A percentile compares a stretch with the other conserved stretches of the same genome.
Conservation (phyloP, 148 eudicot genomes). For the Selenicereus undatus region DNA sequence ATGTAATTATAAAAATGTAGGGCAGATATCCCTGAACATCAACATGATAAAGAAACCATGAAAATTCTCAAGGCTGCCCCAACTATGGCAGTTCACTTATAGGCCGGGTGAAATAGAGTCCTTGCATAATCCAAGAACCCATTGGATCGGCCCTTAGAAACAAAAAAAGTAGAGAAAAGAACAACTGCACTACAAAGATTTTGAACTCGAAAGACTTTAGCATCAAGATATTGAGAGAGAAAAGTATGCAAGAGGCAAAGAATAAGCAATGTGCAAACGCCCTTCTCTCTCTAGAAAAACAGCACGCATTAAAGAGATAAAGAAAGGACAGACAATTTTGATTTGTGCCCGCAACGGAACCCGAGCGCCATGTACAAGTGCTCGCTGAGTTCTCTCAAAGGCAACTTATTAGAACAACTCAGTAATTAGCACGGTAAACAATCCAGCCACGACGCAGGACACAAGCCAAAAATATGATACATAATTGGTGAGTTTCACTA, state of each 20-base stretch:
- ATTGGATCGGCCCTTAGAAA: constrained; percentile 25
- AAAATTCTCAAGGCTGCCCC: constrained; percentile 12
- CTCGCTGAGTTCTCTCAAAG: constrained; percentile 19
- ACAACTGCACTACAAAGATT: neutral
- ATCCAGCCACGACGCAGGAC: neutral
- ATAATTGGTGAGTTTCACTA: neutral
- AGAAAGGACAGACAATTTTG: neutral
- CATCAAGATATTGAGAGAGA: neutral
- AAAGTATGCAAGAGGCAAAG: neutral
- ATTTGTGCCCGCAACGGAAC: constrained; percentile 27
- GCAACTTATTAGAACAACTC: neutral
- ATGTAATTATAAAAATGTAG: neutral
- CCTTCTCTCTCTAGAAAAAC: neutral
- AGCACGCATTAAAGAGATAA: neutral
- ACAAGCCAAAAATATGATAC: neutral
- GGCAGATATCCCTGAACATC: neutral
- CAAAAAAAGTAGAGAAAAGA: neutral
- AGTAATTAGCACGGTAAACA: neutral
- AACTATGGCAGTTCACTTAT: constrained; percentile 2
- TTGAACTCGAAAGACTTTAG: too few species aligned
- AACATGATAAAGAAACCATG: neutral
- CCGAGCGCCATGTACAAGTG: neutral
- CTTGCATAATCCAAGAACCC: constrained; percentile 4
- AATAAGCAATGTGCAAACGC: neutral
- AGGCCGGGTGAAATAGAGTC: constrained; percentile 30